Percentiles rank a stretch among this genome's conserved stretches.
Conservation (phyloP, 1,284 basidiomycete species). For the Cyathus olla region DNA sequence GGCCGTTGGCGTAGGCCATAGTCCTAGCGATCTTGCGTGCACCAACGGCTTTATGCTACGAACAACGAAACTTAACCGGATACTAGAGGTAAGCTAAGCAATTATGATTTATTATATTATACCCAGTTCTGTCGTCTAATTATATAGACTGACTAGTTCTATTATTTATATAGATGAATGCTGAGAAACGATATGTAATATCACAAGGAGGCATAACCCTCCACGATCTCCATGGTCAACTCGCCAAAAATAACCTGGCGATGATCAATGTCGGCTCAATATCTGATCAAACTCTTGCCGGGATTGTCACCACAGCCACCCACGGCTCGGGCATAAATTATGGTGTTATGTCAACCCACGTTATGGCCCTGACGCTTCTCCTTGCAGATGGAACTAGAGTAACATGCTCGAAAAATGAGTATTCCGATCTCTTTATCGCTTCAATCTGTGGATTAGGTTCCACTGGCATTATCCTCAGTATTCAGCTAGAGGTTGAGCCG, state of each 20-base stretch:
- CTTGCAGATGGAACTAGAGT: slow-evolving; percentile 78
- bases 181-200: slow-evolving; percentile 75
- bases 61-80: slow-evolving; percentile 75
- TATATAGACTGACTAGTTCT: slow-evolving; percentile 1
- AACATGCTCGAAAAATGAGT: slow-evolving; percentile 74
- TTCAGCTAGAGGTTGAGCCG: slow-evolving; percentile 85
- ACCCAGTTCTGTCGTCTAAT: no score
- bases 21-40: slow-evolving; percentile 93
- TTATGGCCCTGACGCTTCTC: slow-evolving; percentile 81
- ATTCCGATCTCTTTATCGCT: slow-evolving; percentile 88
- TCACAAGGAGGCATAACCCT: slow-evolving; percentile 87
- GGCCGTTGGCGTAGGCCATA: slow-evolving; percentile 92
- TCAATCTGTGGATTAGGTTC: slow-evolving; percentile 95
- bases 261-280: slow-evolving; percentile 97
- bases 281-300: slow-evolving; percentile 96
- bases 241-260: slow-evolving; percentile 81
- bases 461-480: slow-evolving; percentile 89
- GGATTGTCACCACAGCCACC: slow-evolving; percentile 94
- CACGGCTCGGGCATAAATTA: slow-evolving; percentile 91
- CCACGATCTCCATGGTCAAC: slow-evolving; percentile 73
- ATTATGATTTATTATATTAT: no score
- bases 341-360: slow-evolving; percentile 88
- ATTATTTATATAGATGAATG: slow-evolving; percentile 68
- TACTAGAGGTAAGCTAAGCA: slow-evolving; percentile 74
- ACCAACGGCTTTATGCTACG: slow-evolving; percentile 88